Evolutionary conservation across 768 basidiomycete genomes (phyloP).

Genomic region (Suillus plorans): DNA sequence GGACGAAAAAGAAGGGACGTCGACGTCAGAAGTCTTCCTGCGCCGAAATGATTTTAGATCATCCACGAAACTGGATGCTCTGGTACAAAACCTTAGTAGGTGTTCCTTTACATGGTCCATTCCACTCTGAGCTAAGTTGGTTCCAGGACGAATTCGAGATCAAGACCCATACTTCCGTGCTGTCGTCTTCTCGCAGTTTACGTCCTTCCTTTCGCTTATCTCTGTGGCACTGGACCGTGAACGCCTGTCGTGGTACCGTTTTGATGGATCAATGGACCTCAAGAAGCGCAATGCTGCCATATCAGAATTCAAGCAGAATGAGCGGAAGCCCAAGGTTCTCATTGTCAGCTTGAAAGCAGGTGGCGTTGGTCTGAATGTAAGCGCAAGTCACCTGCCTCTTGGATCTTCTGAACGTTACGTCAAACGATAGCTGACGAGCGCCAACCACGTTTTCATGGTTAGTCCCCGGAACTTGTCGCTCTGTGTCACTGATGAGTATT

Average conservation of each 20-base stretch:
- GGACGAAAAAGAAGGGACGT: conserved; percentile 19
- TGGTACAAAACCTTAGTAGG: conserved; percentile 70
- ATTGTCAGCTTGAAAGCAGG: conserved; percentile 87
- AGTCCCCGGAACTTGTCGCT: conserved; percentile 10
- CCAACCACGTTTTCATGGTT: conserved; percentile 88
- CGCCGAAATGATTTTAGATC: conserved; percentile 83
- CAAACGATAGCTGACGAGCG: conserved; percentile 59
- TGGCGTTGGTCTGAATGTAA: conserved; percentile 85
- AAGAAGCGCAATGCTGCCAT: conserved; percentile 77
- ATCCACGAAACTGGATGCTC: conserved; percentile 88
- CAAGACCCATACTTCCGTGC: conserved; percentile 79
- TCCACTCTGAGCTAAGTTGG: background rate
- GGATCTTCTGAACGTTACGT: conserved; percentile 8
- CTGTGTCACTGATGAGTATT: conserved; percentile 4
- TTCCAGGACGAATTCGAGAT: conserved; percentile 56
- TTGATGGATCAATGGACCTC: conserved; percentile 92
- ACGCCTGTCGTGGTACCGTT: conserved; percentile 66
- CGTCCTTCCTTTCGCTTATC: conserved; percentile 83
- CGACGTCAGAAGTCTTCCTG: conserved; percentile 50
- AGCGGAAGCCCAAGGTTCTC: conserved; percentile 71
- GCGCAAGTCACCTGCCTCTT: conserved; percentile 18
- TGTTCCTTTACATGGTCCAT: conserved; percentile 12
- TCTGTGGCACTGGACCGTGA: conserved; percentile 70
- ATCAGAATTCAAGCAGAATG: conserved; percentile 69
- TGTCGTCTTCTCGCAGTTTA: conserved; percentile 90